phyloP scores from a whole-genome alignment of 352 stramenopile species.

The Phytophthora melonis region DNA sequence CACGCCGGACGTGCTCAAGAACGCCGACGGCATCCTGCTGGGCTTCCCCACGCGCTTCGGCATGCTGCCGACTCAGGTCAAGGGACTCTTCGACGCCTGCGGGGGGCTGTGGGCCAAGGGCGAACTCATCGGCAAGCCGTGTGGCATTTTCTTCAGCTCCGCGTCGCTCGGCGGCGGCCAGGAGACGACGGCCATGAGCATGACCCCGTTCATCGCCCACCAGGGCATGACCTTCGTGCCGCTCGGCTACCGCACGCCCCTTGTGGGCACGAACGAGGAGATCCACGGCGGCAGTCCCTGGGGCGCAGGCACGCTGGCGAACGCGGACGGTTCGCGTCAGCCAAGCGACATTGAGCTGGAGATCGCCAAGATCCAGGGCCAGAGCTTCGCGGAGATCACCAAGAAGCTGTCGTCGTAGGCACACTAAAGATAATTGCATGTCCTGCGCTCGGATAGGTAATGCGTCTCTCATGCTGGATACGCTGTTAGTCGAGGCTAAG shows the following conservation, averaged over 20 bases:
- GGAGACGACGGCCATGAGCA: slow-evolving; percentile 85
- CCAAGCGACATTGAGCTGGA: slow-evolving; percentile 81
- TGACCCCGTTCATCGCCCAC: slow-evolving; percentile 82
- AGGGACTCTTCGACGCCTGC: slow-evolving; percentile 83
- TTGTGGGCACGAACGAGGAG: slow-evolving; percentile 63
- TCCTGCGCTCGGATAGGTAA: too few species aligned
- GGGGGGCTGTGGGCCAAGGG: slow-evolving; percentile 80
- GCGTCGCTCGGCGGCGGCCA: slow-evolving; percentile 79
- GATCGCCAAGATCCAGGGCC: slow-evolving; percentile 75
- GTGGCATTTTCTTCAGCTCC: slow-evolving; percentile 82
- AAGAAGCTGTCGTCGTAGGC: slow-evolving; percentile 65
- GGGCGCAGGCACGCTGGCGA: slow-evolving; percentile 81
- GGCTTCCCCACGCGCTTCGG: slow-evolving; percentile 86
- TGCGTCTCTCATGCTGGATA: too few species aligned
- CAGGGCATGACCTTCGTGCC: slow-evolving; percentile 92
- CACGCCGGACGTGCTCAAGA: slow-evolving; percentile 62
- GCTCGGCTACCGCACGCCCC: slow-evolving; percentile 59
- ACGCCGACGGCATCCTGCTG: slow-evolving; percentile 86
- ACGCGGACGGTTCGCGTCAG: slow-evolving; percentile 76
- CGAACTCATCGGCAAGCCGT: slow-evolving; percentile 78
- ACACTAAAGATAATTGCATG: too few species aligned
- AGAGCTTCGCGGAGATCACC: slow-evolving; percentile 79
- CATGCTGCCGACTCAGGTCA: slow-evolving; percentile 83
- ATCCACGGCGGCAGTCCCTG: slow-evolving; percentile 75
- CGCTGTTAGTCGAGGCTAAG: too few species aligned